A percentile compares a stretch with the other conserved stretches of the same genome.
phyloP scores from a whole-genome alignment of 2,329 filamentous ascomycete species.

The Colletotrichum sojae region DNA sequence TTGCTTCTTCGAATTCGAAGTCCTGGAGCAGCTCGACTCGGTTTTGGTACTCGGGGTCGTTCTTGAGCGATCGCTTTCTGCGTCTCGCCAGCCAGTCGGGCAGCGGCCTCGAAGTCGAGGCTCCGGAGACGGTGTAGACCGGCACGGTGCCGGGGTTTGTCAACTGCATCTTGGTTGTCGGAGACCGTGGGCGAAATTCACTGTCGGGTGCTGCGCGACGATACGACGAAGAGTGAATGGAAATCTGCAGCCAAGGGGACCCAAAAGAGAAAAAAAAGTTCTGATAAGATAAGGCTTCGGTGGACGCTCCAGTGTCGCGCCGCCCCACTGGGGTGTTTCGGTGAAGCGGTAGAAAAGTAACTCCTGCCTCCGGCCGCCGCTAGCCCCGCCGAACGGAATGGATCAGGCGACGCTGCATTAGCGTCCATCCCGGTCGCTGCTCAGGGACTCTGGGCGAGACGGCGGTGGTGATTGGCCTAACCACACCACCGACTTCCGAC shows the following conservation, averaged over 20 bases:
- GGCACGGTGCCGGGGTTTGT: conserved; percentile 86
- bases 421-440: conserved; percentile 41
- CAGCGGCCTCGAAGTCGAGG: conserved; percentile 86
- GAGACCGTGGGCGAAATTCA: conserved; percentile 11
- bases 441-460: conserved; percentile 4
- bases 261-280: conserved; percentile 41
- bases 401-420: conserved; percentile 37
- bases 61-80: conserved; percentile 91
- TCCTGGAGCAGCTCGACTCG: conserved; percentile 96
- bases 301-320: neutral
- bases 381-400: conserved; percentile 9
- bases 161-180: conserved; percentile 75
- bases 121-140: conserved; percentile 95
- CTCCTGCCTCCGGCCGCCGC: conserved; percentile 6
- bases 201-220: conserved; percentile 29
- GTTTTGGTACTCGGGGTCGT: conserved; percentile 92
- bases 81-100: conserved; percentile 96
- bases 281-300: conserved; percentile 39
- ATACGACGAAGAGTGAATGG: conserved; percentile 27
- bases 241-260: conserved; percentile 30
- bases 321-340: conserved; percentile 18
- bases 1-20: conserved; percentile 97
- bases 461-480: conserved; percentile 17
- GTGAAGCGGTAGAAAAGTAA: conserved; percentile 38
- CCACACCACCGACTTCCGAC: conserved; percentile 20